Percentiles rank a stretch among this genome's conserved stretches.
Evolutionary conservation across 2,329 filamentous ascomycete genomes (phyloP).

Genomic region (Hypoxylon sp.): DNA sequence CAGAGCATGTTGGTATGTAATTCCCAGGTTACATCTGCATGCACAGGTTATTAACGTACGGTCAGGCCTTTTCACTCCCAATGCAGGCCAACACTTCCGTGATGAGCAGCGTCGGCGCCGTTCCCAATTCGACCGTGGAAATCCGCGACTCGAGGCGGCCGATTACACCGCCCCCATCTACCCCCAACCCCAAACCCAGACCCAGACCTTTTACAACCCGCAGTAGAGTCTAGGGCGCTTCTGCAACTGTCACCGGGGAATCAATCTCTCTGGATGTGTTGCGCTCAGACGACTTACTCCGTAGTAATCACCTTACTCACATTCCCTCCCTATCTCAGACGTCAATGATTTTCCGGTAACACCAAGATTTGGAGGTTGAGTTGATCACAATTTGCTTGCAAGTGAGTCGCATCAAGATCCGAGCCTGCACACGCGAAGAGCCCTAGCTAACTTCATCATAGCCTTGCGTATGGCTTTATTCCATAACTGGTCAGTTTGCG

Average conservation of each 20-base stretch:
- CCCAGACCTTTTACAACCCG: slow-evolving; percentile 51
- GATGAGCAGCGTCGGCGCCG: slow-evolving; percentile 81
- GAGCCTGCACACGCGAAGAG: background rate
- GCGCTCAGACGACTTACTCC: background rate
- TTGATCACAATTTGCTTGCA: slow-evolving; percentile 10
- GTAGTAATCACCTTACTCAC: background rate
- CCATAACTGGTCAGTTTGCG: slow-evolving; percentile 4
- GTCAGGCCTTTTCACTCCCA: slow-evolving; percentile 82
- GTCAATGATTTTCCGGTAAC: slow-evolving; percentile 11
- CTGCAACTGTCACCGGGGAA: slow-evolving; percentile 1
- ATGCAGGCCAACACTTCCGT: slow-evolving; percentile 77
- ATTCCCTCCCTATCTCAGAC: background rate
- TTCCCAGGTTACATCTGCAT: too few species aligned
- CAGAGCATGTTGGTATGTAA: slow-evolving; percentile 80
- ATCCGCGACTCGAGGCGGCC: slow-evolving; percentile 74
- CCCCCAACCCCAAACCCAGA: slow-evolving; percentile 43
- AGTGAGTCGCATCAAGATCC: background rate
- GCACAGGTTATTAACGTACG: slow-evolving; percentile 22
- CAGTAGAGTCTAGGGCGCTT: slow-evolving; percentile 36
- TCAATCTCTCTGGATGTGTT: background rate
- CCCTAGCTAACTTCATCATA: slow-evolving; percentile 11
- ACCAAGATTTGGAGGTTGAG: slow-evolving; percentile 5
- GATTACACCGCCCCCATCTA: slow-evolving; percentile 63
- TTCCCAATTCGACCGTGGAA: slow-evolving; percentile 86
- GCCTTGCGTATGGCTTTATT: slow-evolving; percentile 17